Base-by-base conservation (phyloP, 257 asterid genomes). In the Solanum virginianum region DNA sequence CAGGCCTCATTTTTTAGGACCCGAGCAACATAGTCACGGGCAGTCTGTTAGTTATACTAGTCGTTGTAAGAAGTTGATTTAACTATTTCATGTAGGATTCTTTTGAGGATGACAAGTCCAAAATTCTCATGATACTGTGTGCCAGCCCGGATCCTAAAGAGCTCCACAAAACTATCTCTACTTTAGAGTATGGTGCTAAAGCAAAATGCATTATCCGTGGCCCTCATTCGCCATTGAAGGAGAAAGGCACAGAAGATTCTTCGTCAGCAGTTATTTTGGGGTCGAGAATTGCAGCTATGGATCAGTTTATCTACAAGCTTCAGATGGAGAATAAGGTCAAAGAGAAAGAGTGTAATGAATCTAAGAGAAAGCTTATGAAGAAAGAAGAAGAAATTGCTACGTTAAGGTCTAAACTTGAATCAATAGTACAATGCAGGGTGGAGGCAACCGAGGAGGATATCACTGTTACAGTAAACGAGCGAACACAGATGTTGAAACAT, bases 121-220 rank as follows among this genome's bases (percentile, higher is more conserved):
- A 97, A 75, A 97, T 97, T 65, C 83, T 97, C 88, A 97, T 97
- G 99, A 92, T 97, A 66, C 87, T 97, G 14, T 97, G 99, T 81
- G 98, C 99, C 2, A 97, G 98, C 85, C 99, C 99, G 2, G 99
- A 95, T 84, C 98, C 94, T 11, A 97, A 92, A 89, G 98, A 97
- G 77, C 83, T 97, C 90, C 98, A 97, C 79, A 97, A 97, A 87
- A 97, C 99, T 7, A 89, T 97, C 56, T 96, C 98, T 4, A 97
- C 99, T 12, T 90, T 97, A 60, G 99, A 97, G 80, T 97, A 97
- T 14, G 99, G 99, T 36, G 98, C 99, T 0, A 97, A 97, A 84
- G 99, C 99, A 1, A 97, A 97, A 89, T 97, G 98, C 71, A 97
- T 97, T 9, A 92, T 97, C 39, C 94, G 99, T 66, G 95, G 96